Base-by-base conservation (phyloP, 2,329 filamentous ascomycete genomes). In the Colletotrichum camelliae region DNA sequence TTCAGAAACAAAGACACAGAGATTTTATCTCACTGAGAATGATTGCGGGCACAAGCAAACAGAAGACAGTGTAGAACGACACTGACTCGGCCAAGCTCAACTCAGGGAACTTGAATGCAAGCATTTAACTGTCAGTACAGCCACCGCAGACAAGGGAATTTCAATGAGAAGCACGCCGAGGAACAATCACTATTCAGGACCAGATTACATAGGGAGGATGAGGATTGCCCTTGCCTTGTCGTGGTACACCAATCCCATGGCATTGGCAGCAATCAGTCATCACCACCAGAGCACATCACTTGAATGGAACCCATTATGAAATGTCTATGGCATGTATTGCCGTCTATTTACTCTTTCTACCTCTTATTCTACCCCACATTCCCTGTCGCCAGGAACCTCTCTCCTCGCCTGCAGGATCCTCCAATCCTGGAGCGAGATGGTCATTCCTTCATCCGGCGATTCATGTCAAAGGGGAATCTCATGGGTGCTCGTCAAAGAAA, bases 331-430 rank as follows among this genome's bases (percentile, higher is more conserved):
- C 77, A 68, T 77, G 75, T 75, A 78, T 78, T 77, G 77, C 77
- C 77, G 75, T 78, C 77, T 78, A 78, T 77, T 77, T 78, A 78
- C 67, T 73, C 72, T 75, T 75, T 77, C 75, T 78, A 75, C 74
- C 76, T 75, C 73, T 75, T 73, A 64, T 68, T 75, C 70, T 77
- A 60, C 71, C 74, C 67, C 66, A 62, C 37, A 76, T 78, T 77
- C 77, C 73, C 77, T 62, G 75, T 74, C 77, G 75, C 71, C 73
- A 76, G 75, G 77, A 75, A 77, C 61, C 69, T 74, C 57, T 78
- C 66, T 72, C 67, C 77, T 77, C 68, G 72, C 65, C 69, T 62
- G 18, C 65, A 43, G 77, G 77, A 75, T 78, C 77, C 77, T 78
- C 77, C 77, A 78, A 78, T 77, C 77, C 77, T 70, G n/a, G 52